These are phyloP conservation scores for Eutrema japonicum DNA, from an alignment of 345 rosid species.

Conservation along the genomic window DNA sequence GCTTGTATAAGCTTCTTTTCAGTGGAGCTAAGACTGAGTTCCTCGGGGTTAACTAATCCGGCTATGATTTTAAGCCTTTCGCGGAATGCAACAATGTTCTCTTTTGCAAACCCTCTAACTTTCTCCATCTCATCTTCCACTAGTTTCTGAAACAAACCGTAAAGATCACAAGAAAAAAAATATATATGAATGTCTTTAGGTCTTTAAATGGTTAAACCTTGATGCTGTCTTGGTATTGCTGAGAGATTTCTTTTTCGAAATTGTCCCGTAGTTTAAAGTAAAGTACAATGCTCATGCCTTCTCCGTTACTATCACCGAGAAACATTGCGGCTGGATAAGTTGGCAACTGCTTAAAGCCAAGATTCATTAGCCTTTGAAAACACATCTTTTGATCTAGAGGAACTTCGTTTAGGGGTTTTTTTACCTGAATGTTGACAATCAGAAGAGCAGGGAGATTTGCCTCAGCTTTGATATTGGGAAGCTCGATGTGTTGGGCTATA, in stretches of 20 bases:
- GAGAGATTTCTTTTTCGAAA: slow-evolving; percentile 63
- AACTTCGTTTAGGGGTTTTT: neutral
- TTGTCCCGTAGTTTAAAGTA: slow-evolving; percentile 75
- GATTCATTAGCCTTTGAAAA: neutral
- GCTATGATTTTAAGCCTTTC: slow-evolving; percentile 89
- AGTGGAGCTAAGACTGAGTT: slow-evolving; percentile 75
- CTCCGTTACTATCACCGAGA: slow-evolving; percentile 83
- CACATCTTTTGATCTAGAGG: neutral
- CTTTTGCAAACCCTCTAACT: slow-evolving; percentile 83
- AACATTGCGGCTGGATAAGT: slow-evolving; percentile 93
- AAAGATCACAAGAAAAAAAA: slow-evolving; percentile 39
- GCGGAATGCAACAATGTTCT: slow-evolving; percentile 68
- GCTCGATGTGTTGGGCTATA: slow-evolving; percentile 86
- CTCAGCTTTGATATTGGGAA: slow-evolving; percentile 67
- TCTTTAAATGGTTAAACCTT: slow-evolving; percentile 50
- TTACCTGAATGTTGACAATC: slow-evolving; percentile 92
- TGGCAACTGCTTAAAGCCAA: slow-evolving; percentile 79
- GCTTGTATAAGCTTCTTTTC: slow-evolving; percentile 78
- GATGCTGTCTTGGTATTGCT: slow-evolving; percentile 68
- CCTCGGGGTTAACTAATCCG: slow-evolving; percentile 79
- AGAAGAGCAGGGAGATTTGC: slow-evolving; percentile 76
- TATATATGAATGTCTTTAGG: neutral
- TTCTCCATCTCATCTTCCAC: slow-evolving; percentile 88
- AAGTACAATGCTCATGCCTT: slow-evolving; percentile 92
- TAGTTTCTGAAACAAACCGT: slow-evolving; percentile 56